Evolutionary conservation across 2,329 filamentous ascomycete genomes (phyloP).

Genomic region (Paracamarosporium sp.): DNA sequence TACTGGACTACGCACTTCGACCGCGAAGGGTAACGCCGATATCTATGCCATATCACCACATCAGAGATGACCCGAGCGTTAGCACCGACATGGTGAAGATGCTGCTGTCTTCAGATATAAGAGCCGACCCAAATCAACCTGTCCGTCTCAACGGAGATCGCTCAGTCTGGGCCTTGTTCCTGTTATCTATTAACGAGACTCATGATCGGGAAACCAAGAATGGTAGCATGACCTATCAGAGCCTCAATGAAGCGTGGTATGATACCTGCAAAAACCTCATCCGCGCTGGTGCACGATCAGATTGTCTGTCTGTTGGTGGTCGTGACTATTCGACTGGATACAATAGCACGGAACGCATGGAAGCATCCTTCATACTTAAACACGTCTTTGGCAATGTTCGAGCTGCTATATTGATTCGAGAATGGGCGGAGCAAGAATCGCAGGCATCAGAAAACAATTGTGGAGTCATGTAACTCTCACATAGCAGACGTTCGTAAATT

Average conservation of each 20-base stretch:
- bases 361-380: not conserved
- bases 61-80: constrained; percentile 12
- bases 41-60: constrained; percentile 12
- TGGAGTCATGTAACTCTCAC: not conserved
- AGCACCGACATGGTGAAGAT: constrained; percentile 16
- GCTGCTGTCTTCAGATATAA: constrained; percentile 9
- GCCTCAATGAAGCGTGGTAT: constrained; percentile 8
- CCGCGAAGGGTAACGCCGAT: constrained; percentile 6
- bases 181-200: constrained; percentile 6
- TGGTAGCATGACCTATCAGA: not conserved
- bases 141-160: constrained; percentile 9
- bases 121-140: constrained; percentile 17
- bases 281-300: constrained; percentile 6
- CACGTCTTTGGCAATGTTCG: not conserved
- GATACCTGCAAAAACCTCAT: constrained; percentile 5
- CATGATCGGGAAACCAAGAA: not conserved
- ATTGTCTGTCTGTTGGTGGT: not conserved
- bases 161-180: constrained; percentile 17
- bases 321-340: not conserved
- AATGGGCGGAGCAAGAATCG: not conserved
- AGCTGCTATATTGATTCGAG: not conserved
- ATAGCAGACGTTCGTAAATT: too few relatives aligned
- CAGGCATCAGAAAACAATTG: not conserved
- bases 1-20: constrained; percentile 22
- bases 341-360: not conserved